Conservation (phyloP, 345 rosid species). For the Eucalyptus fibrosa region DNA sequence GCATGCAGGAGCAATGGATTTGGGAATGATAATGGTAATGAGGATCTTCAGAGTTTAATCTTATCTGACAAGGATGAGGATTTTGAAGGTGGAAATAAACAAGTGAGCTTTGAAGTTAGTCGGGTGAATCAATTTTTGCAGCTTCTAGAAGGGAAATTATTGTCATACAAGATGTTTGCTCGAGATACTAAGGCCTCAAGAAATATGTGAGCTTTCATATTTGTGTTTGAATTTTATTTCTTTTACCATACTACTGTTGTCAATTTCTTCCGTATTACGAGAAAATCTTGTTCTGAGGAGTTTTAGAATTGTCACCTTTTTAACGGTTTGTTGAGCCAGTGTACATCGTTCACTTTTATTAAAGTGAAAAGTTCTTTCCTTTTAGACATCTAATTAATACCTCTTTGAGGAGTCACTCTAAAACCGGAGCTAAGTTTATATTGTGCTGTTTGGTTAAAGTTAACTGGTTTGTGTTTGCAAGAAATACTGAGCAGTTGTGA, state of each 20-base stretch:
- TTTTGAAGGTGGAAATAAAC: slow-evolving; percentile 32
- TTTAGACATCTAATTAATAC: not conserved
- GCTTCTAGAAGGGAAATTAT: slow-evolving; percentile 69
- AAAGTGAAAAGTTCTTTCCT: not conserved
- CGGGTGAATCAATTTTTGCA: slow-evolving; percentile 66
- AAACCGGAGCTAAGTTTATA: not conserved
- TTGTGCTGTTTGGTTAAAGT: not conserved
- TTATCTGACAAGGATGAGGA: slow-evolving; percentile 4
- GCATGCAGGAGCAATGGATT: slow-evolving; percentile 11
- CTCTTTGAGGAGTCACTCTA: not conserved
- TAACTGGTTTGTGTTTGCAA: not conserved
- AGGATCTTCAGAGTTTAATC: slow-evolving; percentile 8
- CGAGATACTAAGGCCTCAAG: slow-evolving; percentile 94
- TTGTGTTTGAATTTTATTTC: not conserved
- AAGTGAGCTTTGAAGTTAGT: slow-evolving; percentile 38
- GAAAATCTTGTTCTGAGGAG: not conserved
- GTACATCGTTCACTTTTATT: not conserved
- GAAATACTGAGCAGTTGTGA: not conserved
- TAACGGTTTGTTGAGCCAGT: not conserved
- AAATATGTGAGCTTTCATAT: slow-evolving; percentile 46
- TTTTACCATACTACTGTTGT: not conserved
- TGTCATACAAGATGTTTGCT: slow-evolving; percentile 84
- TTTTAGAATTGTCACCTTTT: not conserved
- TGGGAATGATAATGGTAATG: slow-evolving; percentile 7
- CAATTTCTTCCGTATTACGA: not conserved